Conservation (phyloP, 2,329 filamentous ascomycete genomes). For the Raffaelea ambrosiae region DNA sequence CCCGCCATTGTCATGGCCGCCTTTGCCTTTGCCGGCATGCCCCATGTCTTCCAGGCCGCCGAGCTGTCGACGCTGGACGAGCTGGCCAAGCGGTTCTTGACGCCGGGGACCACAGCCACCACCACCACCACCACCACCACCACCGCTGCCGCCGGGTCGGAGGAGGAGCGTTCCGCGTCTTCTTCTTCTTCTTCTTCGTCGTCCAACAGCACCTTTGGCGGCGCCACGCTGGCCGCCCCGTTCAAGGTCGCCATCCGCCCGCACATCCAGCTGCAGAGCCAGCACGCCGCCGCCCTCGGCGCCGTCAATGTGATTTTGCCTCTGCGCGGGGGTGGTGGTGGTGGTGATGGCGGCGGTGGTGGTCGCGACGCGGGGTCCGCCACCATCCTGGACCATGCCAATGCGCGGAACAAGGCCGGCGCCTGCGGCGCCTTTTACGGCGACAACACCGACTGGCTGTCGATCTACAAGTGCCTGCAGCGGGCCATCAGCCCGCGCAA, state of each 20-base stretch:
- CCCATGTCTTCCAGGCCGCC: constrained; percentile 53
- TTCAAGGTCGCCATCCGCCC: constrained; percentile 63
- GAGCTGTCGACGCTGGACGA: constrained; percentile 53
- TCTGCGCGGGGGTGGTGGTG: constrained; percentile 34
- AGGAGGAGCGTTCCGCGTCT: too few relatives aligned
- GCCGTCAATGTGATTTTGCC: constrained; percentile 66
- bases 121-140: too few relatives aligned
- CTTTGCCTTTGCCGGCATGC: constrained; percentile 57
- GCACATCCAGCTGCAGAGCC: constrained; percentile 55
- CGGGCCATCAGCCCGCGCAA: constrained; percentile 63
- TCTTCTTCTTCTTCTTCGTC: too few relatives aligned
- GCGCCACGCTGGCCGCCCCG: constrained; percentile 58
- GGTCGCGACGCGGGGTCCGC: constrained; percentile 26
- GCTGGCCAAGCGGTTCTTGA: constrained; percentile 48
- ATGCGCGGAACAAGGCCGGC: constrained; percentile 52
- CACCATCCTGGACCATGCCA: constrained; percentile 44
- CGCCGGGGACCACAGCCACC: too few relatives aligned
- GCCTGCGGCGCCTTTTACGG: constrained; percentile 57
- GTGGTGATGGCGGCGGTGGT: too few relatives aligned
- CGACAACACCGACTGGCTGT: constrained; percentile 31
- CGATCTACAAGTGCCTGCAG: constrained; percentile 47
- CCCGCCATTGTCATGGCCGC: constrained; percentile 66
- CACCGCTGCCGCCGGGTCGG: too few relatives aligned
- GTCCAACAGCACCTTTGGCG: constrained; percentile 46
- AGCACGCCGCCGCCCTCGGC: constrained; percentile 61